Evolutionary conservation across 208 protist species (phyloP).

Genomic region (Leishmania tarentolae): DNA sequence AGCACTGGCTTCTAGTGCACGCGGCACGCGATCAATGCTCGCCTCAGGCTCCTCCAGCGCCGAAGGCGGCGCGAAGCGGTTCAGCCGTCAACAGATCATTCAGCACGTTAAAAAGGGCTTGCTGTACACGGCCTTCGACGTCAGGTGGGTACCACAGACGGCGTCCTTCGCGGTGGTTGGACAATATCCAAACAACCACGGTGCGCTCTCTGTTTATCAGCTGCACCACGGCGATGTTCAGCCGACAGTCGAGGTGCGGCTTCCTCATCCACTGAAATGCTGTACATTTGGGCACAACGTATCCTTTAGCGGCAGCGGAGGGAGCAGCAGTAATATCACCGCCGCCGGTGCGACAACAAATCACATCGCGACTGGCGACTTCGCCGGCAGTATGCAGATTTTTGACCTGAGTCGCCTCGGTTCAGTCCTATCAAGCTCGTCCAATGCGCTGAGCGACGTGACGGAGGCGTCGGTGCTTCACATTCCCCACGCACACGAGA

Average conservation of each 20-base stretch:
- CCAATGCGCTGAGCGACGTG: conserved; percentile 37
- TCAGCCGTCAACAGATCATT: conserved; percentile 92
- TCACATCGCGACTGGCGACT: conserved; percentile 81
- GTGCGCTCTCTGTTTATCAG: conserved; percentile 74
- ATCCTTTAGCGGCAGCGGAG: conserved; percentile 12
- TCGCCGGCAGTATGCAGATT: conserved; percentile 82
- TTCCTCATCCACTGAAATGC: conserved; percentile 85
- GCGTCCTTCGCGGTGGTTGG: conserved; percentile 82
- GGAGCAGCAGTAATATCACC: not conserved
- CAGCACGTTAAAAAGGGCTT: conserved; percentile 91
- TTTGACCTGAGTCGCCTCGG: conserved; percentile 76
- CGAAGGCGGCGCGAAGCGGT: conserved; percentile 37
- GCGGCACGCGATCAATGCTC: conserved; percentile 22
- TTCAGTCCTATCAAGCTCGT: not conserved
- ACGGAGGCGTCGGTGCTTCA: conserved; percentile 45
- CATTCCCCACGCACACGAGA: conserved; percentile 84
- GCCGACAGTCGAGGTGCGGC: conserved; percentile 51
- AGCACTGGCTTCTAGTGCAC: not conserved
- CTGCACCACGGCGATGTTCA: conserved; percentile 83
- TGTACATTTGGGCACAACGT: conserved; percentile 88
- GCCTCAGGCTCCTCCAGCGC: conserved; percentile 19
- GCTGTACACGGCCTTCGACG: conserved; percentile 91
- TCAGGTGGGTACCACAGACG: conserved; percentile 89
- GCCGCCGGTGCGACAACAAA: not conserved
- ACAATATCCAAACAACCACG: conserved; percentile 89